Evolutionary conservation across 2,329 filamentous ascomycete species (phyloP).

Genomic region (Fusarium brevicatenulatum): DNA sequence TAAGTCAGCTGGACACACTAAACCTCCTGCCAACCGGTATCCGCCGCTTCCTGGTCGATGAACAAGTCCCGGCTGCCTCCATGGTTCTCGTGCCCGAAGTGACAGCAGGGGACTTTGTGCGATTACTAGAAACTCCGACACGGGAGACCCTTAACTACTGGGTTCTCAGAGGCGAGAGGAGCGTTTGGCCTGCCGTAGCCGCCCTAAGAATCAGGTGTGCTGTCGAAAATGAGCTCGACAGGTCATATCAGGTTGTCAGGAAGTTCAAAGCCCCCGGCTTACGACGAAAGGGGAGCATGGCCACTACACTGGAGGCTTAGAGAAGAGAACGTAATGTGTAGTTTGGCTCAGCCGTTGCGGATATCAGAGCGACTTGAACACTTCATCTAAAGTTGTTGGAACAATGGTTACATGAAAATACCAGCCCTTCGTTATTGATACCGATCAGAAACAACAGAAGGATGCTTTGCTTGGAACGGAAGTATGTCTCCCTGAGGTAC

Average conservation of each 20-base stretch:
- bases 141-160: slow-evolving; percentile 81
- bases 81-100: slow-evolving; percentile 87
- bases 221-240: slow-evolving; percentile 87
- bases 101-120: slow-evolving; percentile 75
- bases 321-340: slow-evolving; percentile 25
- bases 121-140: slow-evolving; percentile 85
- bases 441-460: not conserved
- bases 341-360: slow-evolving; percentile 15
- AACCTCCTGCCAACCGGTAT: slow-evolving; percentile 76
- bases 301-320: slow-evolving; percentile 42
- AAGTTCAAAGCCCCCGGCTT: slow-evolving; percentile 66
- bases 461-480: not conserved
- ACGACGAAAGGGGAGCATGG: slow-evolving; percentile 57
- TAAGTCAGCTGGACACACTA: slow-evolving; percentile 83
- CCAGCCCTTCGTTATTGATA: not conserved
- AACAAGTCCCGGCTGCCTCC: slow-evolving; percentile 80
- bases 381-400: not conserved
- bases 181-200: slow-evolving; percentile 89
- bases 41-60: slow-evolving; percentile 82
- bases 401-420: slow-evolving; percentile 4
- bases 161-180: slow-evolving; percentile 85
- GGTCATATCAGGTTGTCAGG: slow-evolving; percentile 82
- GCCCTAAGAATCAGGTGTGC: slow-evolving; percentile 84
- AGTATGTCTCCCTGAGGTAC: not conserved
- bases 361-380: slow-evolving; percentile 24